Evolutionary conservation across 2,329 filamentous ascomycete species (phyloP), one percentile per base, ranked within the genome.

Genomic region (Penicillium polonicum): DNA sequence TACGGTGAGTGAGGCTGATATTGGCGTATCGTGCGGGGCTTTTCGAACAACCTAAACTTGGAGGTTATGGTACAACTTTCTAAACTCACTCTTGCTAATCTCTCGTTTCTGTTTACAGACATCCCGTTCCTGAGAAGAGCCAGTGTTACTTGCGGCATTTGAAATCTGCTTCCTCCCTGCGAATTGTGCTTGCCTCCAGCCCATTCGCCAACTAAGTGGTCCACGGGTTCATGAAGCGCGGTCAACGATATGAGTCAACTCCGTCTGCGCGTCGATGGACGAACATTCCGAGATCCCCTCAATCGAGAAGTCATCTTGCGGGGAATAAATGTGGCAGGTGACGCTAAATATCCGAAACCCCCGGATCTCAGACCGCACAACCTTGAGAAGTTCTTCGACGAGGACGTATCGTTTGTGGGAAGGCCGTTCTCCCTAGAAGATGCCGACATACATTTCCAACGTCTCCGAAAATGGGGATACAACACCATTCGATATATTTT

Each of bases 401-500:
- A 89, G 68, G 93, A 97, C 65, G 90, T 97, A 60, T 92, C 89
- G 23, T 99, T 99, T 70, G 89, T 93, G 64, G 84, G 87, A 58
- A 85, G 92, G 2, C 94, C 94, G 0, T 99, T 99, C 66, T 80
- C 88, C 3, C 82, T 90, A 48, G 85, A 90, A 50, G 91, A 97
- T 65, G 91, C 94, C 1, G 88, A 91, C 67, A 81, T 84, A 17
- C 94, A 99, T 74, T 96, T 99, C 73, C 84, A 90, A 13, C 85
- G 92, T 43, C 77, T 99, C 62, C 90, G 88, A 68, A 88, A 89
- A 68, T 96, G 88, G 81, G 94, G 94, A 13, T 99, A 96, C 82
- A 99, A 97, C 75, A 92, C 91, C 0, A 92, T 99, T 65, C 85
- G 94, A 71, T 99, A 99, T 75, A 82, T 99, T 65, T 99, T 97